phyloP scores from a whole-genome alignment of 345 rosid genomes.

The Mercurialis annua region DNA sequence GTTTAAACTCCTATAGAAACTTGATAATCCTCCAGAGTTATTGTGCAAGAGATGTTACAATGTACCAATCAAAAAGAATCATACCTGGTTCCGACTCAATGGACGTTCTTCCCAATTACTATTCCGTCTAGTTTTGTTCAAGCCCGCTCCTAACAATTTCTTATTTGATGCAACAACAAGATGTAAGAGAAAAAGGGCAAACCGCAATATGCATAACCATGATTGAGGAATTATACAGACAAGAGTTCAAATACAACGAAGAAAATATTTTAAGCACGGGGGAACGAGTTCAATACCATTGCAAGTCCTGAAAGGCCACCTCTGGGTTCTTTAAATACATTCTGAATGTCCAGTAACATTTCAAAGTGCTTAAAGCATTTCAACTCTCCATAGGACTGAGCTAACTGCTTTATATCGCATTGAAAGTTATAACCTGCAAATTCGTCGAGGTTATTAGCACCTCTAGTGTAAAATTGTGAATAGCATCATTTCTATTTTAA shows the following conservation, averaged over 20 bases:
- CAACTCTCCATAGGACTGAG: conserved; percentile 62
- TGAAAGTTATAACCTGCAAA: conserved; percentile 80
- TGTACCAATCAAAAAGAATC: not conserved
- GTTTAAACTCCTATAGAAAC: not conserved
- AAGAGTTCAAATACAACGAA: not conserved
- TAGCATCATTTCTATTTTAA: not conserved
- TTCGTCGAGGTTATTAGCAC: not conserved
- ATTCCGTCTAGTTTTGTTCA: conserved; percentile 86
- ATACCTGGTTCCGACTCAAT: conserved; percentile 72
- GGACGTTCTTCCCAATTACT: conserved; percentile 92
- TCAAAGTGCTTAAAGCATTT: conserved; percentile 78
- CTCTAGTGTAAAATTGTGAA: not conserved
- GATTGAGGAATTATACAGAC: not conserved
- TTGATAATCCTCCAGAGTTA: not conserved
- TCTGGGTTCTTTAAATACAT: conserved; percentile 54
- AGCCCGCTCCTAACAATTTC: conserved; percentile 86
- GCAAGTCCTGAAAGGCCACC: conserved; percentile 92
- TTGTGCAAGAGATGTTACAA: not conserved
- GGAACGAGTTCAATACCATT: conserved; percentile 43
- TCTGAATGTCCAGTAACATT: conserved; percentile 80
- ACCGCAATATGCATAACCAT: too few species aligned
- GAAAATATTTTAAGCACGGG: not conserved
- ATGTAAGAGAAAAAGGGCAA: not conserved
- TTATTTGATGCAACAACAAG: conserved; percentile 19
- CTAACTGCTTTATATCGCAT: conserved; percentile 66